phyloP scores from a whole-genome alignment of 164 flowering plant genomes.

The Houttuynia cordata region DNA sequence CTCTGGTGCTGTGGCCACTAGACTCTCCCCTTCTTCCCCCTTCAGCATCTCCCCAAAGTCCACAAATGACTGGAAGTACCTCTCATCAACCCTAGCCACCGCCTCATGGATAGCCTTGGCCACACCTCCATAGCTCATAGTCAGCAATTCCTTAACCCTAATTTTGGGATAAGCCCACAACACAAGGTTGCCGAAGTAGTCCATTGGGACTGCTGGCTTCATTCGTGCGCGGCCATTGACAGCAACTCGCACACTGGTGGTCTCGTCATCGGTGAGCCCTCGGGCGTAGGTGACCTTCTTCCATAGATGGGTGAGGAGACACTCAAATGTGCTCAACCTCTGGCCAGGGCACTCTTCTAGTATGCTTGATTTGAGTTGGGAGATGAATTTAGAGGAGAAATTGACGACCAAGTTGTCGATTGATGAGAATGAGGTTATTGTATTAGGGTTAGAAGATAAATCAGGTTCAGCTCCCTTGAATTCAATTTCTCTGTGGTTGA shows the following conservation, averaged over 20 bases:
- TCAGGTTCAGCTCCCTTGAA: not conserved
- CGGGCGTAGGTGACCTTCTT: not conserved
- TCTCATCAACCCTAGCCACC: conserved; percentile 3
- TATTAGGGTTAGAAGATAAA: not conserved
- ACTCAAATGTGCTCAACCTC: conserved; percentile 5
- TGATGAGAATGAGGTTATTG: not conserved
- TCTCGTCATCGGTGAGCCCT: not conserved
- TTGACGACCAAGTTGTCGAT: conserved; percentile 1
- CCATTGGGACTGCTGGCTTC: conserved; percentile 4
- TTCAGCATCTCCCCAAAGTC: conserved; percentile 5
- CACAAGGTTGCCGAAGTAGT: conserved; percentile 12
- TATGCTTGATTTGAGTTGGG: not conserved
- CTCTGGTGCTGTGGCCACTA: not conserved
- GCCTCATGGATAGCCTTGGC: conserved; percentile 8
- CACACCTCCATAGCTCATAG: not conserved
- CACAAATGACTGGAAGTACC: conserved; percentile 10
- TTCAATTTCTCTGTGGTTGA: conserved; percentile 1
- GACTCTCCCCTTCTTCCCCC: not conserved
- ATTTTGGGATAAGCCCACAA: conserved; percentile 5
- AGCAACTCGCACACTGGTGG: conserved; percentile 1
- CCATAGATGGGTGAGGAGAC: conserved; percentile 8
- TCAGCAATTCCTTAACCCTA: conserved; percentile 7
- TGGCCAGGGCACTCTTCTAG: not conserved
- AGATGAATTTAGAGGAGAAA: not conserved
- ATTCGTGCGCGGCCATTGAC: conserved; percentile 3